Evolutionary conservation across 2,329 filamentous ascomycete genomes (phyloP), one percentile per base, ranked within the genome.

Genomic region (Lasiodiplodia gonubiensis): DNA sequence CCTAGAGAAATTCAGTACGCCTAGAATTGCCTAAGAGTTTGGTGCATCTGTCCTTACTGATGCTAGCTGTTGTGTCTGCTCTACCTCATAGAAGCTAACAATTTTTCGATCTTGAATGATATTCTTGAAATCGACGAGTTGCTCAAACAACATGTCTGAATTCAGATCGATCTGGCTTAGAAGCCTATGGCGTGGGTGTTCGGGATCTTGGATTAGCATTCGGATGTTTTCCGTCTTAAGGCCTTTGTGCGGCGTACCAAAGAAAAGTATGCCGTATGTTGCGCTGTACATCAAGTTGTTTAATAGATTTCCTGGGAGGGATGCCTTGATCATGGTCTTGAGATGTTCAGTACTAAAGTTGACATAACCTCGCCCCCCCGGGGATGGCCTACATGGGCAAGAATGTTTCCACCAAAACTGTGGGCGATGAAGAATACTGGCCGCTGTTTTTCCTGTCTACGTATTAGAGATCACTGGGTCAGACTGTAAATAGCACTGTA

Each of bases 51-150:
- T 3, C 16, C 69, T 52, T 70, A 75, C 73, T 49, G 53, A 61
- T 18, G 70, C 52, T 12, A 75, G 53, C 54, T 68, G 66, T 54
- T 67, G 69, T 2, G 74, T 75, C 49, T 73, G 72, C 21, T 68
- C n/a, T 14, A 68, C 74, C 64, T 77, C 74, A 46, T 72, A 77
- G 63, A 76, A 77, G 67, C 71, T 76, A 35, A 74, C 68, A 37
- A 77, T 70, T 63, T 74, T 76, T 2, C 72, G 68, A 48, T 75
- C 73, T 18, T 70, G 66, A 42, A 74, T 70, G 54, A 75, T 49
- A 53, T 77, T 73, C 55, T 71, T 75, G 55, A 77, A 77, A 42
- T 73, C 70, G 0, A 46, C 67, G 2, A 75, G 66, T 33, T 75
- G 74, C 51, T 55, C 57, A 16, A 52, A 49, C 1, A 76, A 70